Base-by-base conservation (phyloP, 2,329 filamentous ascomycete genomes). In the Cercospora citrullina region DNA sequence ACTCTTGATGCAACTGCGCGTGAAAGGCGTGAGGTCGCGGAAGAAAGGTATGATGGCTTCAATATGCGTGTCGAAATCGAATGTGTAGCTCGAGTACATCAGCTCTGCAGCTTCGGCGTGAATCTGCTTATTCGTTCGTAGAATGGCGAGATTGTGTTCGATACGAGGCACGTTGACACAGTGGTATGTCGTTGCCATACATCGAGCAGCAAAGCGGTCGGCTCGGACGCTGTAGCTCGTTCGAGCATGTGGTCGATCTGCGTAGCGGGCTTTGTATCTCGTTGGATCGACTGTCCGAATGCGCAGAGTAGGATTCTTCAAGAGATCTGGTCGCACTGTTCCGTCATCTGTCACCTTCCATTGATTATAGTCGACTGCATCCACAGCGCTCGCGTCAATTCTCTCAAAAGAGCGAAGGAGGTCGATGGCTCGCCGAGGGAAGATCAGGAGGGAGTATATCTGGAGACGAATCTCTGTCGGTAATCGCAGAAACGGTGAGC, bases 1-100 rank as follows among this genome's bases (percentile, higher is more conserved):
- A 39, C 82, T 80, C 31, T 80, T 79, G 67, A 90, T 77, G 58
- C 84, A 79, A 9, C 77, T 75, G 36, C 85, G 81, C 2, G 84
- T 83, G 18, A 76, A 72, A 1, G 83, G 80, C 2, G 84, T 86
- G 36, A 88, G 81, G 74, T 89, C 87, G 33, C 80, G 79, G 45
- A 90, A 79, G 74, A 90, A 90, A 0, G 87, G 86, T 0, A 84
- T 81, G 5, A 87, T 82, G 16, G 87, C 86, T 76, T 90, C 87
- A 70, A 90, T 81, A 76, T 87, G 82, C 59, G 82, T 81, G 69
- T 84, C 85, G 75, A 90, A 90, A 72, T 86, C 84, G 75, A 90
- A 89, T 0, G 80, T 80, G 74, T 88, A 86, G 65, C 76, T 79
- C 7, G 80, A 81, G 76, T 90, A 90, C 3, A 90, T 79, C 16